These are phyloP conservation scores for Aspergillus biplanus DNA, from an alignment of 495 filamentous ascomycete genomes.

Conservation along the genomic window DNA sequence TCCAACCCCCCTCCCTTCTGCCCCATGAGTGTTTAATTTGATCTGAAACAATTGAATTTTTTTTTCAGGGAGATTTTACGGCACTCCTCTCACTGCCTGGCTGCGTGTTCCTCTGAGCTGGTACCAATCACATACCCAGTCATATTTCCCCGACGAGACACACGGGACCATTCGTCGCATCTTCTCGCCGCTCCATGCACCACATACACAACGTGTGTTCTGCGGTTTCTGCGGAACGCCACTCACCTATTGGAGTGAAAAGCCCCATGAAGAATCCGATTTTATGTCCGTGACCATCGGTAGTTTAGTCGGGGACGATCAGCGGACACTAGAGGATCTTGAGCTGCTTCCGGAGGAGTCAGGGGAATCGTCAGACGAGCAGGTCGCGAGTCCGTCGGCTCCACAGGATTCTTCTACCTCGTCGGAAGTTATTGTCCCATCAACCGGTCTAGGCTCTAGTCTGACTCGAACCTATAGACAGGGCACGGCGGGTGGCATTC, in stretches of 20 bases:
- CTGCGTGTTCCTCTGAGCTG: conserved; percentile 78
- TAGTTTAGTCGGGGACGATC: conserved; percentile 66
- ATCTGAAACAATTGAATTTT: conserved; percentile 17
- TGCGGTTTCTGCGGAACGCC: conserved; percentile 90
- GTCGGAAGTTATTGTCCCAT: conserved; percentile 31
- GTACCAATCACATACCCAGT: conserved; percentile 70
- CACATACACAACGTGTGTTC: conserved; percentile 70
- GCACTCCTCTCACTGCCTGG: conserved; percentile 73
- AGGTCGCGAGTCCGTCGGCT: conserved; percentile 32
- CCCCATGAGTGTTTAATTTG: not conserved
- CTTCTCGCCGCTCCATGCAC: conserved; percentile 64
- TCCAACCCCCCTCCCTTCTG: not conserved
- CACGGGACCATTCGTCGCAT: conserved; percentile 69
- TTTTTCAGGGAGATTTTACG: conserved; percentile 62
- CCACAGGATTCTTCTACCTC: conserved; percentile 14
- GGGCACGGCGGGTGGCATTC: conserved; percentile 56
- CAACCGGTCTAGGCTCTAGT: conserved; percentile 20
- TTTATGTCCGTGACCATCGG: conserved; percentile 77
- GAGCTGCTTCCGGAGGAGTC: conserved; percentile 56
- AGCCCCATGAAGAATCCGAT: conserved; percentile 66
- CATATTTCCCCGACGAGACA: conserved; percentile 79
- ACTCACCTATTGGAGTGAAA: conserved; percentile 78
- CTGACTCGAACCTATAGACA: conserved; percentile 35
- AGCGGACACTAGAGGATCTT: conserved; percentile 68
- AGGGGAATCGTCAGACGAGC: conserved; percentile 21